Evolutionary conservation across 2,329 filamentous ascomycete species (phyloP).

Genomic region (Acephala macrosclerotiorum): DNA sequence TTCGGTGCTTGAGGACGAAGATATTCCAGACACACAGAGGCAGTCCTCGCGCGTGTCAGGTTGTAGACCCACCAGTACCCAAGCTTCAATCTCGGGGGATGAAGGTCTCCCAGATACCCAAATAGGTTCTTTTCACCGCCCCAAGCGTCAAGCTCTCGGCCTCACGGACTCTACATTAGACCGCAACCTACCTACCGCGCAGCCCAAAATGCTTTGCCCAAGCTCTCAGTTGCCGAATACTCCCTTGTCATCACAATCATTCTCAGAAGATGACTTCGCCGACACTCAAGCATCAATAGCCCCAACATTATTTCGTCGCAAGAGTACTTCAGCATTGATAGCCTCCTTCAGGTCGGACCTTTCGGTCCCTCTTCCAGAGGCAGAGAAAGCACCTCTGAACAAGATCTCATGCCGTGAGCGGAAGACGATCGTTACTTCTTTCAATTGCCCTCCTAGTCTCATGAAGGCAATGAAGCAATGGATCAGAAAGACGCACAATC

Average conservation of each 20-base stretch:
- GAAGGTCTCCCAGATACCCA: background rate
- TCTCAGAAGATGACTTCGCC: background rate
- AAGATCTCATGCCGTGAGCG: slow-evolving; percentile 26
- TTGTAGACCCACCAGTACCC: no score
- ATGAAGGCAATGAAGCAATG: slow-evolving; percentile 33
- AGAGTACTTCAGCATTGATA: background rate
- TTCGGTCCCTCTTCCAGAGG: background rate
- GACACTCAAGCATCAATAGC: slow-evolving; percentile 1
- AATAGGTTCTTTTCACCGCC: no score
- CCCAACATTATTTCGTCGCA: background rate
- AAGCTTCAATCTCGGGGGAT: background rate
- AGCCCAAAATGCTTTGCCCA: background rate
- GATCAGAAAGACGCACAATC: slow-evolving; percentile 26
- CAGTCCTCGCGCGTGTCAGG: no score
- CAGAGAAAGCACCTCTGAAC: slow-evolving; percentile 15
- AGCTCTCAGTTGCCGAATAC: background rate
- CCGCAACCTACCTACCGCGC: background rate
- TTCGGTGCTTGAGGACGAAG: no score
- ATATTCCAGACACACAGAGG: no score
- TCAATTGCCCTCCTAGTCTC: slow-evolving; percentile 21
- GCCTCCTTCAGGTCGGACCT: background rate
- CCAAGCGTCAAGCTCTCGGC: no score
- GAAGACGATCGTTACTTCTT: slow-evolving; percentile 31
- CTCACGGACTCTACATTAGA: no score
- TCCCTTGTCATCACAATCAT: background rate